Evolutionary conservation across 1,284 basidiomycete genomes (phyloP), one percentile per base, ranked within the genome.

Genomic region (Pyrrhoderma lamaoense): DNA sequence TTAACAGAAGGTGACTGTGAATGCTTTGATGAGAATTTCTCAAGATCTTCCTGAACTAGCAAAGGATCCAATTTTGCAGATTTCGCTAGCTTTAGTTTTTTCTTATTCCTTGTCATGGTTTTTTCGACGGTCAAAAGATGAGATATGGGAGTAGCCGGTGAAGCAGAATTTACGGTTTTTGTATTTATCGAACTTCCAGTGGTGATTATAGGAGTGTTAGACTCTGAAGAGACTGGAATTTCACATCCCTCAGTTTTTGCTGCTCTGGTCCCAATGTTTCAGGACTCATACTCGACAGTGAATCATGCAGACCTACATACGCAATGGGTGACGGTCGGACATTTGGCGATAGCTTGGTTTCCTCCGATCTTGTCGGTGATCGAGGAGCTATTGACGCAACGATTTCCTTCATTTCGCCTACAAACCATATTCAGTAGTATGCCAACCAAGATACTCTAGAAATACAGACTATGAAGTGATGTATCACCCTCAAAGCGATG

Each of bases 71-170:
- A 18, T n/a, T 42, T 39, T 22, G 27, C 35, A 11, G 44, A 19
- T 39, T 47, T 52, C 16, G n/a, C 25, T 25, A 52, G 51, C 22
- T 47, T 52, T 8, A 42, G 39, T 19, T 52, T 52, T 21, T 42
- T 47, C 27, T 21, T 45, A 3, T 36, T 34, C 25, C 27, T 43
- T 18, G 16, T 4, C 2, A 37, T 18, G 13, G 46, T 14, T 34
- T 38, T 38, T 23, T 13, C 19, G 23, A 21, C n/a, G 35, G 49
- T 19, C 11, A 11, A 31, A 31, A 11, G 27, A 5, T 5, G 27
- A 11, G 11, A 5, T 44, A 21, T 19, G 21, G 42, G 23, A 5
- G 14, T n/a, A 44, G 7, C 27, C 11, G 27, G 27, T 31, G 27
- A 31, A 11, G n/a, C n/a, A n/a, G n/a, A n/a, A n/a, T n/a, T n/a